These are phyloP conservation scores for Penicillium goetzii DNA, from an alignment of 495 filamentous ascomycete genomes.

Conservation along the genomic window DNA sequence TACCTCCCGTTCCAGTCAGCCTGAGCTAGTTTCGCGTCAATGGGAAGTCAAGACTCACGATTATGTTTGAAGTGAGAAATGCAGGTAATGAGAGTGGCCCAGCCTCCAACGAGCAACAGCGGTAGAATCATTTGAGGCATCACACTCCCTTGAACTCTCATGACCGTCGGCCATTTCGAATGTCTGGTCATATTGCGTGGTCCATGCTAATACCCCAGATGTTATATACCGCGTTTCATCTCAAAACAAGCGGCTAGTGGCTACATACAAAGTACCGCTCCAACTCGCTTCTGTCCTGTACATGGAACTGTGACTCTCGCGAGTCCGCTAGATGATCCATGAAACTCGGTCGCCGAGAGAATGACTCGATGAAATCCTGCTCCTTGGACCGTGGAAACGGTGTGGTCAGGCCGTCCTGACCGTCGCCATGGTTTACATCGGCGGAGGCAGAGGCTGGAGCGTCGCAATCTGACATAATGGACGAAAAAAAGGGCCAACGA, in stretches of 20 bases:
- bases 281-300: slow-evolving; percentile 40
- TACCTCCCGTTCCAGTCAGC: slow-evolving; percentile 17
- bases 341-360: slow-evolving; percentile 46
- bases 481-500: not conserved
- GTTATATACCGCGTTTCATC: not conserved
- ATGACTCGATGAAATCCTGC: slow-evolving; percentile 30
- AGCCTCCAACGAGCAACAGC: slow-evolving; percentile 64
- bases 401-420: slow-evolving; percentile 15
- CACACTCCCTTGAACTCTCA: slow-evolving; percentile 80
- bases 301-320: slow-evolving; percentile 43
- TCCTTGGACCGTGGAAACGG: slow-evolving; percentile 21
- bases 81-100: slow-evolving; percentile 70
- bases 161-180: slow-evolving; percentile 78
- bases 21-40: not conserved
- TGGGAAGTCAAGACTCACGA: slow-evolving; percentile 39
- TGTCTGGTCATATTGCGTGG: slow-evolving; percentile 74
- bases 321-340: slow-evolving; percentile 44
- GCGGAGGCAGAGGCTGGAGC: slow-evolving; percentile 31
- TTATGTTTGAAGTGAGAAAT: slow-evolving; percentile 58
- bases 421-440: slow-evolving; percentile 28
- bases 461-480: slow-evolving; percentile 23
- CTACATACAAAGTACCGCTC: slow-evolving; percentile 51
- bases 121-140: slow-evolving; percentile 80
- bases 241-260: not conserved
- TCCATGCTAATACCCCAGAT: slow-evolving; percentile 39